Conservation (phyloP, 2,329 filamentous ascomycete species). For the Myriosclerotinia scirpicola region DNA sequence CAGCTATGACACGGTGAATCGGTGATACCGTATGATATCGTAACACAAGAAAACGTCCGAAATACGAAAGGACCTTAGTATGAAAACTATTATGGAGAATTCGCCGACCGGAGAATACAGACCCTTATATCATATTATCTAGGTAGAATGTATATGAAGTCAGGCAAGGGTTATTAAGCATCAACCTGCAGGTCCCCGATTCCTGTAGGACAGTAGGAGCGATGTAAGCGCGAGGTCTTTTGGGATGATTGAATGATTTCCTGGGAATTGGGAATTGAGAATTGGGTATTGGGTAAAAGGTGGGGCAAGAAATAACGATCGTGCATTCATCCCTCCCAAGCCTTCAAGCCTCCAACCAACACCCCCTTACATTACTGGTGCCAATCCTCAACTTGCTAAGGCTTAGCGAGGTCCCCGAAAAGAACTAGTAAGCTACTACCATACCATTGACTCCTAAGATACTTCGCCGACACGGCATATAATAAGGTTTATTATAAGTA, state of each 20-base stretch:
- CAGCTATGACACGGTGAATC: constrained; percentile 11
- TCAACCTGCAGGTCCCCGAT: constrained; percentile 17
- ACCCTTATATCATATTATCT: constrained; percentile 7
- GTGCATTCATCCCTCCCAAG: constrained; percentile 8
- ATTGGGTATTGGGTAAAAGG: background rate
- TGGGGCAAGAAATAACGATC: constrained; percentile 17
- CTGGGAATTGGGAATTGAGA: background rate
- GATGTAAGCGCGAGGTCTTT: constrained; percentile 5
- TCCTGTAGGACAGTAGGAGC: background rate
- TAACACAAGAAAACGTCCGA: constrained; percentile 11
- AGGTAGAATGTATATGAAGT: background rate
- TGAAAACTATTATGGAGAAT: constrained; percentile 10
- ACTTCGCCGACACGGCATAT: constrained; percentile 10
- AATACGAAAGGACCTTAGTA: constrained; percentile 1
- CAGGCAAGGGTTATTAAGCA: background rate
- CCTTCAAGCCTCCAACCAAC: background rate
- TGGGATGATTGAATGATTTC: background rate
- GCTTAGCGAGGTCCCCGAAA: constrained; percentile 23
- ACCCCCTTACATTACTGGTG: background rate
- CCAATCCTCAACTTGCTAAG: constrained; percentile 7
- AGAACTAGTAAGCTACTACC: constrained; percentile 11
- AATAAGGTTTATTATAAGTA: background rate
- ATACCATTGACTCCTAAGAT: background rate
- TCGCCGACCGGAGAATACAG: constrained; percentile 24
- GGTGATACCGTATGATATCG: constrained; percentile 10